phyloP scores from a whole-genome alignment of 2,329 filamentous ascomycete genomes.

The Fusarium solani-melongenae region DNA sequence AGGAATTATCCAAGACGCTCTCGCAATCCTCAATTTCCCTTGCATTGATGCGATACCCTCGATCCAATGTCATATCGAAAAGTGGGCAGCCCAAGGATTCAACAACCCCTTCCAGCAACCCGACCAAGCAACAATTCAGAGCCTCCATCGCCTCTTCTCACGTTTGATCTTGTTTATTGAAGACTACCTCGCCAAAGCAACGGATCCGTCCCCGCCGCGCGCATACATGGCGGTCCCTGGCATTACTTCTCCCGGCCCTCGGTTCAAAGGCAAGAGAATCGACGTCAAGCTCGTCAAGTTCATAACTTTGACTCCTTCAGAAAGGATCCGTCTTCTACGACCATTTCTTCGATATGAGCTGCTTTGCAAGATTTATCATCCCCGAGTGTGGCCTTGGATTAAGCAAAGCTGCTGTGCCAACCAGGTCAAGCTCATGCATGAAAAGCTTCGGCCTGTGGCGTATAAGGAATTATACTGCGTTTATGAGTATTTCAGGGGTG shows the following conservation, averaged over 20 bases:
- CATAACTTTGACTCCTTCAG: background rate
- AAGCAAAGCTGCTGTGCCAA: background rate
- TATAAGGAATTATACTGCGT: background rate
- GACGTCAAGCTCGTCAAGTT: background rate
- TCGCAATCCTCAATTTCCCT: background rate
- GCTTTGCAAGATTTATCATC: background rate
- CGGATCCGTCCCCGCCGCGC: background rate
- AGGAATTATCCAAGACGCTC: background rate
- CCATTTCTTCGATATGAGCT: constrained; percentile 12
- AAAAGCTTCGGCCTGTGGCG: background rate
- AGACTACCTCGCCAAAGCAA: background rate
- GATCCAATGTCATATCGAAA: background rate
- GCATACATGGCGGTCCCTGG: background rate
- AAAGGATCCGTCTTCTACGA: background rate
- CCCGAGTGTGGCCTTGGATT: background rate
- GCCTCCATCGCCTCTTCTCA: background rate
- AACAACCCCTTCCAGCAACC: background rate
- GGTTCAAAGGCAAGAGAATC: background rate
- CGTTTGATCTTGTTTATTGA: background rate
- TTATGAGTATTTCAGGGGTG: background rate
- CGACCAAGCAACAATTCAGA: background rate
- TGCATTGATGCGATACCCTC: background rate
- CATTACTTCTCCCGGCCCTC: background rate
- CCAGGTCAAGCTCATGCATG: background rate
- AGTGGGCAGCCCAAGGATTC: background rate